Conservation (phyloP, 2,329 filamentous ascomycete species). For the Colletotrichum navitas region DNA sequence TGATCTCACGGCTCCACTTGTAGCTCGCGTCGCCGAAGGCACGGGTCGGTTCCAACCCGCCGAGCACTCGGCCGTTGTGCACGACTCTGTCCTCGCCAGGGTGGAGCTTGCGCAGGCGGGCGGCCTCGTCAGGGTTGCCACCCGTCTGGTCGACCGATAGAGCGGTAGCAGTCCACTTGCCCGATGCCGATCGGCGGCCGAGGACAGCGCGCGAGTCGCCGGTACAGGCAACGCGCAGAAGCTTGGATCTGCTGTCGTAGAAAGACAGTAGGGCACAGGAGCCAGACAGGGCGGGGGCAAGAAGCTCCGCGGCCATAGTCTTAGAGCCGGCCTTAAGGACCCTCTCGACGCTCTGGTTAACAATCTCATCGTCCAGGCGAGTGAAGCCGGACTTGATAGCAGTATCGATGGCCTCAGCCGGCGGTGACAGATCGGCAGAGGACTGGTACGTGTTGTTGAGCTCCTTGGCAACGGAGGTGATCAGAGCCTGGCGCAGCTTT, state of each 20-base stretch:
- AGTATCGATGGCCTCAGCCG: conserved; percentile 83
- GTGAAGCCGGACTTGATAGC: conserved; percentile 95
- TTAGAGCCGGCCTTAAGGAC: conserved; percentile 91
- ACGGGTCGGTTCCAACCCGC: conserved; percentile 90
- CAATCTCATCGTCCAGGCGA: conserved; percentile 92
- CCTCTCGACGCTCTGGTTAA: conserved; percentile 91
- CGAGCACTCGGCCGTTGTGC: conserved; percentile 89
- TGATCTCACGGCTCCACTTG: conserved; percentile 92
- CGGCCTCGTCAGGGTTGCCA: conserved; percentile 85
- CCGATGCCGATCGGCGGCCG: conserved; percentile 79
- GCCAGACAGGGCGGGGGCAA: conserved; percentile 94
- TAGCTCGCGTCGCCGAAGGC: conserved; percentile 97
- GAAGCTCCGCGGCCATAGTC: conserved; percentile 88
- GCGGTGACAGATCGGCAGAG: conserved; percentile 71
- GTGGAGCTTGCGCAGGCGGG: conserved; percentile 85
- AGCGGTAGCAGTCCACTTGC: conserved; percentile 93
- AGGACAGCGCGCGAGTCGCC: conserved; percentile 97
- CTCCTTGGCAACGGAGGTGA: conserved; percentile 92
- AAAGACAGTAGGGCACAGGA: conserved; percentile 97
- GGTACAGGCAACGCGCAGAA: conserved; percentile 93
- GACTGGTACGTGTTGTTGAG: conserved; percentile 92
- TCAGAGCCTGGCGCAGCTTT: conserved; percentile 91
- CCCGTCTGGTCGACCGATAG: conserved; percentile 96
- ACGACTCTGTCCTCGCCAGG: conserved; percentile 91
- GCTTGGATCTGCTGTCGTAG: conserved; percentile 89